Conservation (phyloP, 163 green algal genomes). For the Chloromonas sp. region DNA sequence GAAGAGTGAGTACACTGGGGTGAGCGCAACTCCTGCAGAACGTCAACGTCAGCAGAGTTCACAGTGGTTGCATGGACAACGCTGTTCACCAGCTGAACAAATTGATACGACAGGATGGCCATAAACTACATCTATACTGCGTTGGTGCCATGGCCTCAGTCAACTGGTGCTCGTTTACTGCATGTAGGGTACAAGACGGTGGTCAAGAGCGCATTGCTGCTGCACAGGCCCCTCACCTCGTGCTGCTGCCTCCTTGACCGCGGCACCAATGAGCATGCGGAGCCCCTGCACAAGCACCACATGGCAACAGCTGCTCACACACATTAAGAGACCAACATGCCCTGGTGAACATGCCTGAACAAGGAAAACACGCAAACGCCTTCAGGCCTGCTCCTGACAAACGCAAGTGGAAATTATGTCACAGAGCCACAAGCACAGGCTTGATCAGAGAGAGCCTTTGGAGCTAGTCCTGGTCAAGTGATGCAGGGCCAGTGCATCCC, state of each 20-base stretch:
- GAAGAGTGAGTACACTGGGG: constrained; percentile 42
- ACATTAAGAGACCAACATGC: neutral
- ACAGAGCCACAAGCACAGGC: neutral
- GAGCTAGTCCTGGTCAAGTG: neutral
- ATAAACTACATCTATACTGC: no score
- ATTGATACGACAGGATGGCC: no score
- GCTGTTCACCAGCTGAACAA: no score
- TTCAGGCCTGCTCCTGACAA: neutral
- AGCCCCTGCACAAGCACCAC: constrained; percentile 40
- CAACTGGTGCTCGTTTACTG: no score
- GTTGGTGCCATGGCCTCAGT: no score
- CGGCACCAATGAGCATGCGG: constrained; percentile 62
- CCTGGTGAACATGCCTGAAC: neutral
- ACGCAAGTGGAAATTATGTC: neutral
- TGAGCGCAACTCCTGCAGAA: no score
- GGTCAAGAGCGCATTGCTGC: constrained; percentile 28
- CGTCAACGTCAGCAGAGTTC: no score
- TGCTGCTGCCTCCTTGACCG: constrained; percentile 42
- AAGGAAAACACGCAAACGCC: neutral
- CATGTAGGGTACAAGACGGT: constrained; percentile 41
- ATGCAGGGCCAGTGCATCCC: neutral
- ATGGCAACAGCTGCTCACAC: neutral
- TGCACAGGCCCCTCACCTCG: no score
- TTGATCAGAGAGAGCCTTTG: neutral
- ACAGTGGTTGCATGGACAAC: no score